phyloP scores from a whole-genome alignment of 352 stramenopile genomes.

The Pythium biforme region DNA sequence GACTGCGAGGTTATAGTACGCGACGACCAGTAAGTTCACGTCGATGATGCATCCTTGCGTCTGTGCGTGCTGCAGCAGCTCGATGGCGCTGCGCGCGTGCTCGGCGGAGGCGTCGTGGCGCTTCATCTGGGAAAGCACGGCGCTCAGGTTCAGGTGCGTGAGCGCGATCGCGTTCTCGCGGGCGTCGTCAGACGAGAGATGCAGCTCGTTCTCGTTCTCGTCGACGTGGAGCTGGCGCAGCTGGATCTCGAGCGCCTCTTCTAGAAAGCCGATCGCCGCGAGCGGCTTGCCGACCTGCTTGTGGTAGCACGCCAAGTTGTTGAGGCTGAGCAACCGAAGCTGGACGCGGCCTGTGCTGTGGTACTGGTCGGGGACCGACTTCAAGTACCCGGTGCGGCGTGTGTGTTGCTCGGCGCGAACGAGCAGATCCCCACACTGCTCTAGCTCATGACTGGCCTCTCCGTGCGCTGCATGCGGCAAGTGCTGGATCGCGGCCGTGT shows the following conservation, averaged over 20 bases:
- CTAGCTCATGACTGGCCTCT: constrained; percentile 17
- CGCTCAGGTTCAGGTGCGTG: constrained; percentile 62
- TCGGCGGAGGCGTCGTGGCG: constrained; percentile 43
- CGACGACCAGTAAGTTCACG: constrained; percentile 38
- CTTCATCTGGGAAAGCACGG: constrained; percentile 54
- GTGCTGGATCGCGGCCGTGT: constrained; percentile 52
- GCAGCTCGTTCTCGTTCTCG: not conserved
- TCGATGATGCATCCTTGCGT: not conserved
- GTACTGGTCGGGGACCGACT: constrained; percentile 20
- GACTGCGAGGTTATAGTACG: constrained; percentile 58
- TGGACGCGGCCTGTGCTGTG: constrained; percentile 30
- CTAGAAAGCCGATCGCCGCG: constrained; percentile 40
- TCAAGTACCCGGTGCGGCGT: constrained; percentile 39
- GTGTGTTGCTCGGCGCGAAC: constrained; percentile 56
- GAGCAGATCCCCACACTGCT: constrained; percentile 21
- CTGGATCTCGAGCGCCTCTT: constrained; percentile 51
- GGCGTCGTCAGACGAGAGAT: not conserved
- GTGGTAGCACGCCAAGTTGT: constrained; percentile 66
- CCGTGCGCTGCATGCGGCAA: constrained; percentile 21
- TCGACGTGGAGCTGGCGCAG: constrained; percentile 22
- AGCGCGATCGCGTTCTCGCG: constrained; percentile 29
- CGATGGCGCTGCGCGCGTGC: constrained; percentile 45
- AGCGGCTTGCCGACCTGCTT: constrained; percentile 44
- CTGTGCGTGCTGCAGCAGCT: constrained; percentile 24
- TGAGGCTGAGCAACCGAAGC: constrained; percentile 55